Evolutionary conservation across 805 yeast species (phyloP).

Genomic region (Candida schatavii): DNA sequence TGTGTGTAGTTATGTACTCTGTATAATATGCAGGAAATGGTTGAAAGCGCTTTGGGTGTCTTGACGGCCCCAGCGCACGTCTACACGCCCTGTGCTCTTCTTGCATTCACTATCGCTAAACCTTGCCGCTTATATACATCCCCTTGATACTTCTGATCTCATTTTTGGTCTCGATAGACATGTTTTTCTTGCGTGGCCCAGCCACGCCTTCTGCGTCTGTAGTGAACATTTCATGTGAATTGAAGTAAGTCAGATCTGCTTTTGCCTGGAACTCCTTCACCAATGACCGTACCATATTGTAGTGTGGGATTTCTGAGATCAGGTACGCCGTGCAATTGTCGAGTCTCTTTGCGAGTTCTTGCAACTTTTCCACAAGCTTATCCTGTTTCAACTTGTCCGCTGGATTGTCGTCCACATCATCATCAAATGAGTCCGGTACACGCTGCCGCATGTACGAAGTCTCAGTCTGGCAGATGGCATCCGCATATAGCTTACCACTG

Average conservation of each 20-base stretch:
- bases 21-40: no score
- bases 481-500: constrained; percentile 31
- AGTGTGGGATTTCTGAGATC: constrained; percentile 31
- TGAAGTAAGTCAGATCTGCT: constrained; percentile 34
- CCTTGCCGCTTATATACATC: constrained; percentile 42
- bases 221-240: constrained; percentile 27
- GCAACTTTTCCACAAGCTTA: constrained; percentile 21
- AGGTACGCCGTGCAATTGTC: constrained; percentile 25
- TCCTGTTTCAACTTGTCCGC: constrained; percentile 26
- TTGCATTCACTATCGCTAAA: constrained; percentile 9
- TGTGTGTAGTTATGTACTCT: no score
- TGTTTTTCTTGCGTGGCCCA: constrained; percentile 19
- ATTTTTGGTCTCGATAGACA: constrained; percentile 33
- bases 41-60: no score
- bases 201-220: constrained; percentile 10
- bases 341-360: constrained; percentile 19
- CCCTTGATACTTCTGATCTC: constrained; percentile 43
- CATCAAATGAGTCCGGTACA: constrained; percentile 5
- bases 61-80: background rate
- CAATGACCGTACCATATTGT: constrained; percentile 22
- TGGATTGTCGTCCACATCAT: constrained; percentile 14
- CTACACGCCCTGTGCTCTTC: background rate
- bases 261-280: constrained; percentile 36
- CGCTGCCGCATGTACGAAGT: constrained; percentile 17
- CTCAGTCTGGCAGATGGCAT: constrained; percentile 38